Evolutionary conservation across 2,329 filamentous ascomycete genomes (phyloP), one percentile per base, ranked within the genome.

Genomic region (Aureobasidium namibiae): DNA sequence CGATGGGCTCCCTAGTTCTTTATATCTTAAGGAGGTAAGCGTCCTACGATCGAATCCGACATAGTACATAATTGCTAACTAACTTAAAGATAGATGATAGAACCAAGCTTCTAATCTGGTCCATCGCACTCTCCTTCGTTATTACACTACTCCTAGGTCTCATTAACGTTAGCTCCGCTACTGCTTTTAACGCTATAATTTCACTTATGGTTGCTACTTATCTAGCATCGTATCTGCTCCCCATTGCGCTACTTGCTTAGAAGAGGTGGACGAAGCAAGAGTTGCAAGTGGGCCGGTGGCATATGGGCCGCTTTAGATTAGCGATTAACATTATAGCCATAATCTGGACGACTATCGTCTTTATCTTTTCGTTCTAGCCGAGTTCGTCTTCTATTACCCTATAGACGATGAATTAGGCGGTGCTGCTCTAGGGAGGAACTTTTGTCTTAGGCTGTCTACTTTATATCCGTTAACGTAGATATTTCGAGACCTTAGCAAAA

Each of bases 181-280:
- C 75, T 7, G 80, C 79, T 4, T 80, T 82, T 67, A 78, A 81
- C 64, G 78, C 76, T 59, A 76, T 82, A 62, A 74, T 78, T n/a
- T 81, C 78, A 1, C 72, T 83, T 13, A 76, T 76, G 26, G 73
- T 80, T 53, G 76, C 74, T 34, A 76, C 77, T 1, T 73, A 82
- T 16, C 76, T 82, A 50, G 74, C 75, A 21, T 79, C 78, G 18
- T 82, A 82, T 64, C 74, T 82, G 56, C 71, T 81, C 14, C 63
- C 63, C 14, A 62, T 65, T 33, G 31, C 13, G 1, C 68, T 67
- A 49, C 59, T 72, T 16, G 65, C 68, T 31, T 61, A 69, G 18
- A 70, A 69, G 61, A 59, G 69, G 16, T 60, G 69, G 10, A 65
- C 65, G n/a, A 65, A 66, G n/a, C 65, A 71, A 48, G 61, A 64